These are phyloP conservation scores for Calocybe cyanea DNA, from an alignment of 768 basidiomycete genomes.

Conservation along the genomic window DNA sequence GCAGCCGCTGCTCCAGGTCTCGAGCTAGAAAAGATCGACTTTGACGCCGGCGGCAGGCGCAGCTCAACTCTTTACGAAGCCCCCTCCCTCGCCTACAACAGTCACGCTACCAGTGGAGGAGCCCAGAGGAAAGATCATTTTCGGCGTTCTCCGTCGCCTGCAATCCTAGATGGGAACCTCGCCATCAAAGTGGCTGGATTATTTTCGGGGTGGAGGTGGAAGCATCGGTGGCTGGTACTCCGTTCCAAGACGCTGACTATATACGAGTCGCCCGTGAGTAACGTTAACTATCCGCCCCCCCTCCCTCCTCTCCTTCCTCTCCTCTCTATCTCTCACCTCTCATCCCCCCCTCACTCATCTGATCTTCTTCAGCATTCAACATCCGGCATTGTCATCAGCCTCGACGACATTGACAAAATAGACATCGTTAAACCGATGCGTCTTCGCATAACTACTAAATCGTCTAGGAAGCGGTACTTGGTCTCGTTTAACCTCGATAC, in stretches of 20 bases:
- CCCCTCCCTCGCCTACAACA: slow-evolving; percentile 15
- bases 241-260: slow-evolving; percentile 62
- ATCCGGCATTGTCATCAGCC: slow-evolving; percentile 15
- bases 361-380: slow-evolving; percentile 2
- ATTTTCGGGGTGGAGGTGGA: slow-evolving; percentile 73
- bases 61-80: slow-evolving; percentile 3
- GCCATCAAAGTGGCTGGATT: slow-evolving; percentile 71
- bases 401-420: slow-evolving; percentile 23
- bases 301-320: not conserved
- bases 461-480: slow-evolving; percentile 21
- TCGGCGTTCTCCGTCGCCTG: slow-evolving; percentile 22
- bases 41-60: slow-evolving; percentile 6
- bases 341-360: not conserved
- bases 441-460: slow-evolving; percentile 14
- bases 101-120: too few relatives aligned
- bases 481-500: slow-evolving; percentile 25
- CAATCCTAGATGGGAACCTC: slow-evolving; percentile 53
- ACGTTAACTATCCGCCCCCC: too few relatives aligned
- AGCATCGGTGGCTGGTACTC: slow-evolving; percentile 72
- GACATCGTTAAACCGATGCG: slow-evolving; percentile 12
- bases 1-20: not conserved
- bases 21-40: slow-evolving; percentile 6
- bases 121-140: too few relatives aligned
- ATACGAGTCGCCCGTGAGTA: slow-evolving; percentile 73
- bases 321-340: too few relatives aligned